A percentile compares a stretch with the other conserved stretches of the same genome.
phyloP scores from a whole-genome alignment of 306 rosid genomes.

The Astragalus glycyphyllos region DNA sequence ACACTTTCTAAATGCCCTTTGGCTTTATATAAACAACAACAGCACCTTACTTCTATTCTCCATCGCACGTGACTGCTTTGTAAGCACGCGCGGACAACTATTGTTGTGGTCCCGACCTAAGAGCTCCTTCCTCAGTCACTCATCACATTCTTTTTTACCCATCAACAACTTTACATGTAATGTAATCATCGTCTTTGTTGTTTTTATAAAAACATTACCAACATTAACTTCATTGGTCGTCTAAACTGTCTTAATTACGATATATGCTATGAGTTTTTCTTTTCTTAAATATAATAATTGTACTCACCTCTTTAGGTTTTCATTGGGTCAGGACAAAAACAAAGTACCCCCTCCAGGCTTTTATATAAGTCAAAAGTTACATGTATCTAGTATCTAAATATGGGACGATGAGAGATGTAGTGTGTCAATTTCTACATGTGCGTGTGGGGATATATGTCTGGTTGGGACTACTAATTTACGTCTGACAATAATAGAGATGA shows the following conservation, averaged over 20 bases:
- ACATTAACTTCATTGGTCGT: neutral
- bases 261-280: neutral
- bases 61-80: conserved; percentile 13
- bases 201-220: neutral
- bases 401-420: too few relatives aligned
- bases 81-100: conserved; percentile 22
- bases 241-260: neutral
- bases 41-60: neutral
- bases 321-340: too few relatives aligned
- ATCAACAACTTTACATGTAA: conserved; percentile 26
- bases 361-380: too few relatives aligned
- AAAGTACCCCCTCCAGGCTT: too few relatives aligned
- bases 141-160: conserved; percentile 25
- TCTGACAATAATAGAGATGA: too few relatives aligned
- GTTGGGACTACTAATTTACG: too few relatives aligned
- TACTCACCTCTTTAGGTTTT: neutral
- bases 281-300: neutral
- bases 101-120: conserved; percentile 37
- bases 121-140: conserved; percentile 25
- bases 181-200: conserved; percentile 15
- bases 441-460: too few relatives aligned
- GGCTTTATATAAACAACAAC: conserved; percentile 18
- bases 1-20: conserved; percentile 15
- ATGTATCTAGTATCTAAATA: too few relatives aligned
- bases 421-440: too few relatives aligned